Evolutionary conservation across 2,329 filamentous ascomycete species (phyloP), one percentile per base, ranked within the genome.

Genomic region (Xylaria sp.): DNA sequence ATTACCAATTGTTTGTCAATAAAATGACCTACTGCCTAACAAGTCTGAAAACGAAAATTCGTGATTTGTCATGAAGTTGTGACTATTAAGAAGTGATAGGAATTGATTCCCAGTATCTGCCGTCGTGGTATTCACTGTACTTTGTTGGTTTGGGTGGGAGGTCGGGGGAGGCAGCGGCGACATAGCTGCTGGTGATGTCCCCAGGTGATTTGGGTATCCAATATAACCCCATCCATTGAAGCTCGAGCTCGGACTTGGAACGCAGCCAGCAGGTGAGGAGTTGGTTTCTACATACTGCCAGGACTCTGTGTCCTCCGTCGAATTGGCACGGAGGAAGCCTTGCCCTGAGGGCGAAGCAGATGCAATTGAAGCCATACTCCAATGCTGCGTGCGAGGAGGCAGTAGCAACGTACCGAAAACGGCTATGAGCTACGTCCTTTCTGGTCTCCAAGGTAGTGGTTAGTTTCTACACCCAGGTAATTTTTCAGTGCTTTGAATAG

Each of bases 221-320:
- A 87, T 76, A 51, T 87, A 77, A 13, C 80, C 81, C 77, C 83
- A 88, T 26, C 86, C 85, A 44, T 81, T 82, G 72, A 88, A 76
- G 67, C 86, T 87, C 15, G 82, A 81, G 72, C 82, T 85, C 11
- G 86, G 86, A 69, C 86, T 87, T 31, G 83, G 81, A 20, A 85
- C 77, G 68, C 86, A 84, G 20, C 80, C 82, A 62, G 75, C 74
- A 28, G 77, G 76, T n/a, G 77, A 72, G 13, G 77, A 75, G 53
- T 76, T 77, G 26, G 74, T 75, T 31, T 77, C 74, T 72, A 78
- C 72, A 74, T 77, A 74, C 60, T 79, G 76, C 77, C 76, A 78
- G 10, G 75, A 79, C 49, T 79, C 78, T 42, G 76, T 73, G 51
- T 79, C 78, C 26, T 79, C 78, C 20, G 74, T 72, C 36, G 77